A percentile compares a stretch with the other conserved stretches of the same genome.
phyloP scores from a whole-genome alignment of 1,139 yeast species.

The Arxiozyma slooffiae region DNA sequence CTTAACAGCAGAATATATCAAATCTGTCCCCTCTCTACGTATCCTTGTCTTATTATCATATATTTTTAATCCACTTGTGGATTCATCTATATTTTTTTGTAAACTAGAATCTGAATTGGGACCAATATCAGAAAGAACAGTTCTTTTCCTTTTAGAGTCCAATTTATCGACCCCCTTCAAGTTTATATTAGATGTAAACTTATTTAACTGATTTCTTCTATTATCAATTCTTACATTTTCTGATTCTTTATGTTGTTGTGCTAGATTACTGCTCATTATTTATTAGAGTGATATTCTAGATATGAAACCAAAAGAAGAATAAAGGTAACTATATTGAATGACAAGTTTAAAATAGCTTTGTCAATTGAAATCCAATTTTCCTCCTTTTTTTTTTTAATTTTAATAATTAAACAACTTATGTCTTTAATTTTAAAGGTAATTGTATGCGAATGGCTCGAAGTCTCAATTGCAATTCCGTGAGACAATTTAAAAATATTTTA shows the following conservation, averaged over 20 bases:
- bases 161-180: neutral
- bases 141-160: neutral
- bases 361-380: neutral
- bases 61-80: neutral
- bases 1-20: slow-evolving; percentile 1
- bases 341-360: neutral
- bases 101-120: neutral
- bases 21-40: slow-evolving; percentile 7
- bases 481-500: no score
- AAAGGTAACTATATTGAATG: no score
- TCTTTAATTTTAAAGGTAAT: neutral
- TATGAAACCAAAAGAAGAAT: neutral
- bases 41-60: neutral
- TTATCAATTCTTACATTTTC: neutral
- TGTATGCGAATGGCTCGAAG: no score
- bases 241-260: neutral
- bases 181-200: neutral
- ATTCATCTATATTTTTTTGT: neutral
- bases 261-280: neutral
- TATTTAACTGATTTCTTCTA: neutral
- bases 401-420: neutral
- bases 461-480: no score
- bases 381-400: neutral
- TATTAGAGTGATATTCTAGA: neutral
- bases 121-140: neutral